phyloP scores from a whole-genome alignment of 352 stramenopile species.

The Globisporangium alternatum region DNA sequence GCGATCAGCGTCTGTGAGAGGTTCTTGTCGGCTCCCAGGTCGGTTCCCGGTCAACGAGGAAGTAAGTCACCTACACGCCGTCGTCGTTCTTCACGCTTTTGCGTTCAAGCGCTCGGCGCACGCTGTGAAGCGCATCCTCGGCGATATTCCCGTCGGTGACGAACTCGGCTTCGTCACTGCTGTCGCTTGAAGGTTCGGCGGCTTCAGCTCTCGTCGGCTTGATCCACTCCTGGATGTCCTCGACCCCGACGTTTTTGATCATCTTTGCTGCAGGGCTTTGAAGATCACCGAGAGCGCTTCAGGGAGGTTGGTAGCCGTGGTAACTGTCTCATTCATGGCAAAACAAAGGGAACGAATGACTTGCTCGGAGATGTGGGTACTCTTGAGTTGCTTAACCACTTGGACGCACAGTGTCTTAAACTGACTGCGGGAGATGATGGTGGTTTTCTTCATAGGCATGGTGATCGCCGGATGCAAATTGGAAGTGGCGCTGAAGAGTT shows the following conservation, averaged over 20 bases:
- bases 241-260: too few species aligned
- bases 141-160: neutral
- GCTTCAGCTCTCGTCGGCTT: neutral
- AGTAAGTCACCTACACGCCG: too few species aligned
- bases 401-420: neutral
- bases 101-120: neutral
- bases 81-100: too few species aligned
- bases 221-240: neutral
- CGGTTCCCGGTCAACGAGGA: too few species aligned
- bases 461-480: neutral
- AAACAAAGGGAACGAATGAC: neutral
- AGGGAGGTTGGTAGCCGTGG: neutral
- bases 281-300: neutral
- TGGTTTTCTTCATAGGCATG: neutral
- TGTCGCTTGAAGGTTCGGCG: neutral
- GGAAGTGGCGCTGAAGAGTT: neutral
- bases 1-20: too few species aligned
- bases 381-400: neutral
- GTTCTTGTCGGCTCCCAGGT: too few species aligned
- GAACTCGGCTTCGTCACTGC: neutral
- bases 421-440: neutral
- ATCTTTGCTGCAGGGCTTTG: neutral
- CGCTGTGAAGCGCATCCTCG: constrained; percentile 3
- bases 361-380: neutral
- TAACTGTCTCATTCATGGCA: neutral